Conservation (phyloP, 179 eudicot species). For the Silene noctiflora region DNA sequence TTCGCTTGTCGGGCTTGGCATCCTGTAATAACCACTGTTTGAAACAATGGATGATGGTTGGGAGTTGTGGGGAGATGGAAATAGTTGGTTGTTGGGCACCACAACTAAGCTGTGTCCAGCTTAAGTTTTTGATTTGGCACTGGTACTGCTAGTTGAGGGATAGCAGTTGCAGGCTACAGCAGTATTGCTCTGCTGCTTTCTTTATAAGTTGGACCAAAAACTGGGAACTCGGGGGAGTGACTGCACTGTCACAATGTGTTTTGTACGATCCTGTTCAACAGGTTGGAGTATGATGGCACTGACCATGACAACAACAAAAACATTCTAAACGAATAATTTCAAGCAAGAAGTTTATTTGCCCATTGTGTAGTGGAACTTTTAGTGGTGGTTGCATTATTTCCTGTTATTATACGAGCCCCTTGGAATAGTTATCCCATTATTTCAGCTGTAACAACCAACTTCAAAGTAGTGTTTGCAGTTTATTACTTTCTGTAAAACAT, state of each 20-base stretch:
- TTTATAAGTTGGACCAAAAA: conserved; percentile 1
- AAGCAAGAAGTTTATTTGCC: background rate
- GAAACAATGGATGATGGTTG: no score
- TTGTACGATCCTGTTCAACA: background rate
- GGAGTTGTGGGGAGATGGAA: no score
- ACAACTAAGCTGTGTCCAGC: no score
- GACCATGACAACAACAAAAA: background rate
- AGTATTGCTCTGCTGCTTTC: background rate
- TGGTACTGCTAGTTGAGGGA: background rate
- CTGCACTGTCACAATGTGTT: background rate
- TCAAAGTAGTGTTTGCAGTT: background rate
- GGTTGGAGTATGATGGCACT: background rate
- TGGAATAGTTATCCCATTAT: background rate
- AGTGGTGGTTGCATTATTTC: no score
- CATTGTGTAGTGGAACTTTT: background rate
- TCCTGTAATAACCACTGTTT: no score
- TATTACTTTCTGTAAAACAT: background rate
- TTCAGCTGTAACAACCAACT: background rate
- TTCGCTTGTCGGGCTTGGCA: no score
- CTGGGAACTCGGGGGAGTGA: background rate
- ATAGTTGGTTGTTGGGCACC: no score
- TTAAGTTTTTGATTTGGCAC: no score
- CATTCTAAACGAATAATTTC: no score
- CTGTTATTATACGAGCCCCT: background rate
- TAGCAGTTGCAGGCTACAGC: background rate